Base-by-base conservation (phyloP, 768 basidiomycete species). In the Amanita thiersii region DNA sequence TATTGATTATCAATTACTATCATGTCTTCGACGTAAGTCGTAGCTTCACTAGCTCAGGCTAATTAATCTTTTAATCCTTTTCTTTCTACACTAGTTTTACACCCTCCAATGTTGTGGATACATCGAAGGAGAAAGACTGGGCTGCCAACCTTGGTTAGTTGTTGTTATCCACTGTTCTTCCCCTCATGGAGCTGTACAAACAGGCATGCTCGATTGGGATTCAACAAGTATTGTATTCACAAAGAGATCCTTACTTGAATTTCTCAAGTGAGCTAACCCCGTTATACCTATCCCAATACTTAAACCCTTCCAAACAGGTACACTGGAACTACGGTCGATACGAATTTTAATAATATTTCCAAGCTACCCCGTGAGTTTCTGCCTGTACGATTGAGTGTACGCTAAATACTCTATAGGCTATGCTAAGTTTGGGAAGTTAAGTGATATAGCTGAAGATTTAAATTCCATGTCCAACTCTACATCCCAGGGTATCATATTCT, bases 141-240 rank as follows among this genome's bases (percentile, higher is more conserved):
- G 61, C 81, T 21, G 62, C 75, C 46, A 70, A 70, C 50, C 63
- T 87, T 14, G 85, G 85, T 79, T 38, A 19, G 67, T 54, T 7
- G n/a, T 40, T 44, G n/a, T 44, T 35, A 21, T 42, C 30, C 33
- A 20, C 19, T 25, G n/a, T 6, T 31, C 25, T n/a, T 34, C 26
- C 35, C 20, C 32, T 43, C 14, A 18, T 43, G 21, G 20, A n/a
- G n/a, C n/a, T n/a, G n/a, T n/a, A n/a, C n/a, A 10, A 20, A 28
- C 39, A 86, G 85, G 83, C 46, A 73, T 84, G 77, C 65, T 88
- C 48, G 86, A 88, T 59, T 87, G 86, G 85, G 86, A 87, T 53
- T 56, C 61, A 9, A 85, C 81, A 36, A 75, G 61, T 46, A 84
- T 88, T 47, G 76, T 88, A 20, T 87, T 88, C 56, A 87, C 83